These are phyloP conservation scores for Ganoderma boninense DNA, from an alignment of 1,284 basidiomycete genomes.

Conservation along the genomic window DNA sequence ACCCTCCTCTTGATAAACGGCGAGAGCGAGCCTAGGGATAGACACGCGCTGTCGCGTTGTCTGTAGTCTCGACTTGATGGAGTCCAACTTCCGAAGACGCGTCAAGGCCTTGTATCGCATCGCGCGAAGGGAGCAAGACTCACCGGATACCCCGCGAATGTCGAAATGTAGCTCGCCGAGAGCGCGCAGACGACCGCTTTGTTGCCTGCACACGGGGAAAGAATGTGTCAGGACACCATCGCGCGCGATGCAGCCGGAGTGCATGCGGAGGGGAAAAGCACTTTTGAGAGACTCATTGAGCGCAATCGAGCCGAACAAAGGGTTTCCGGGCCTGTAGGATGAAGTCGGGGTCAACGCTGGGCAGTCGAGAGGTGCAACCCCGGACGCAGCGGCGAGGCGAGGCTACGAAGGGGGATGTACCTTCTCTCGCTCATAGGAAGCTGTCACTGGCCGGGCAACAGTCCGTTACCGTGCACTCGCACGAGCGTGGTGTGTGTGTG, in stretches of 20 bases:
- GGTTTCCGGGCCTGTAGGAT: constrained; percentile 59
- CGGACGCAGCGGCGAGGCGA: constrained; percentile 6
- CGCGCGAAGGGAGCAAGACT: constrained; percentile 36
- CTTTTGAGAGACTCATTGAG: constrained; percentile 75
- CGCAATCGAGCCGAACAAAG: constrained; percentile 65
- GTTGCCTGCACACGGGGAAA: constrained; percentile 59
- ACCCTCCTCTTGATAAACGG: constrained; percentile 92
- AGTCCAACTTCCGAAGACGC: constrained; percentile 69
- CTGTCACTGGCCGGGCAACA: constrained; percentile 60
- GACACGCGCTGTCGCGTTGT: constrained; percentile 82
- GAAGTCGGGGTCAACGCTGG: constrained; percentile 19
- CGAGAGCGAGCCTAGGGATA: constrained; percentile 74
- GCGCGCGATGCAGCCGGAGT: constrained; percentile 8
- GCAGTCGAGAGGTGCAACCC: constrained; percentile 9
- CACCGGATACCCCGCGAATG: constrained; percentile 84
- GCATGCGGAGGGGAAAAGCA: constrained; percentile 40
- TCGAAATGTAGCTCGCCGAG: constrained; percentile 84
- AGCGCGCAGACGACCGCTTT: constrained; percentile 86
- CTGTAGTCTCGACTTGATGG: constrained; percentile 91
- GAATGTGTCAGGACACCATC: constrained; percentile 7
- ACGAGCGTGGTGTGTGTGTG: constrained; percentile 45
- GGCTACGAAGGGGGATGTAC: constrained; percentile 42
- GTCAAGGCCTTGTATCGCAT: background rate
- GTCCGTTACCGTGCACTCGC: constrained; percentile 70
- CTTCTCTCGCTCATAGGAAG: constrained; percentile 85